Conservation (phyloP, 2,329 filamentous ascomycete species). For the Hortaea werneckii region DNA sequence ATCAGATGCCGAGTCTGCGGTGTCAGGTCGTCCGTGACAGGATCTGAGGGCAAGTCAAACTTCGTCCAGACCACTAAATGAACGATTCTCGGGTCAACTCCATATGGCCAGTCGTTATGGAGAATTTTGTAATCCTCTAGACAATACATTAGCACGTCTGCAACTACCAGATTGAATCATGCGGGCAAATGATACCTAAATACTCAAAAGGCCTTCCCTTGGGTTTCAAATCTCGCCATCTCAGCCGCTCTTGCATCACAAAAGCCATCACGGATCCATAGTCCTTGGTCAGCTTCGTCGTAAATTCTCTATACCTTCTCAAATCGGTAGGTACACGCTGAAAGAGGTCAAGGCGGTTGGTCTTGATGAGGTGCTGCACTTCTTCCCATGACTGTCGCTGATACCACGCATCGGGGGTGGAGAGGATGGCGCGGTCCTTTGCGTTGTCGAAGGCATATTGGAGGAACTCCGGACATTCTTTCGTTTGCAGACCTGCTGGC, state of each 20-base stretch:
- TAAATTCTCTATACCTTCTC: slow-evolving; percentile 65
- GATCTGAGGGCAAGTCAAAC: slow-evolving; percentile 65
- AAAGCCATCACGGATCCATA: slow-evolving; percentile 73
- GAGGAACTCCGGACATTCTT: slow-evolving; percentile 64
- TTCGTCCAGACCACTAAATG: slow-evolving; percentile 93
- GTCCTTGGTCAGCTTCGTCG: slow-evolving; percentile 49
- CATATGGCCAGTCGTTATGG: slow-evolving; percentile 92
- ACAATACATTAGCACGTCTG: no score
- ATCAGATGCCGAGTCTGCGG: slow-evolving; percentile 53
- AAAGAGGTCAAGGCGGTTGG: slow-evolving; percentile 66
- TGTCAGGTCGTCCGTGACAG: slow-evolving; percentile 56
- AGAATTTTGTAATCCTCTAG: slow-evolving; percentile 52
- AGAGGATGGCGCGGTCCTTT: slow-evolving; percentile 63
- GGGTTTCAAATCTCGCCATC: slow-evolving; percentile 47
- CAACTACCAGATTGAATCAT: no score
- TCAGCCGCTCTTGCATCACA: slow-evolving; percentile 58
- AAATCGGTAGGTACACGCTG: slow-evolving; percentile 67
- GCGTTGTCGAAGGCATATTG: slow-evolving; percentile 39
- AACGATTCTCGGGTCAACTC: slow-evolving; percentile 63
- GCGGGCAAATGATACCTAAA: background rate
- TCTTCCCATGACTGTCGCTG: slow-evolving; percentile 56
- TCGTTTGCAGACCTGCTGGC: slow-evolving; percentile 49
- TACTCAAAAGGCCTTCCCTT: slow-evolving; percentile 21
- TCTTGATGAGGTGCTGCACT: slow-evolving; percentile 51
- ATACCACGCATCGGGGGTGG: slow-evolving; percentile 60